Evolutionary conservation across 441 rosid species (phyloP).

Genomic region (Arabidopsis lyrata): DNA sequence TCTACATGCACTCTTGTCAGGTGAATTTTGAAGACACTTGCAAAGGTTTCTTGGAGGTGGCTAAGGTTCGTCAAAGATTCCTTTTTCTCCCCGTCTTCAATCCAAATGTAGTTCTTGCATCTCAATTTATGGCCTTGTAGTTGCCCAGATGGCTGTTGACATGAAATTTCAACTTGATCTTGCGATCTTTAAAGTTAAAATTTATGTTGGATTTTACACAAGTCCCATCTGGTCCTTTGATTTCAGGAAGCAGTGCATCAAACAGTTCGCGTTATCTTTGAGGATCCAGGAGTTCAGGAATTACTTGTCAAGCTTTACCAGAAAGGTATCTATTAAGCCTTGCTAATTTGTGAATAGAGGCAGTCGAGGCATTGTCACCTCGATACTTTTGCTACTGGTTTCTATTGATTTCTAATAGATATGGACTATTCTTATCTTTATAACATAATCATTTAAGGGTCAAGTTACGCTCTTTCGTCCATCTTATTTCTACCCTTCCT

Average conservation of each 20-base stretch:
- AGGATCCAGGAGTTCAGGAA: conserved; percentile 99
- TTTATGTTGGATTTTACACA: conserved; percentile 12
- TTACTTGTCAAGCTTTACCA: conserved; percentile 95
- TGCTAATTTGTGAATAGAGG: conserved; percentile 16
- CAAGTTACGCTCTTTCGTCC: neutral
- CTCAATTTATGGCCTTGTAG: conserved; percentile 11
- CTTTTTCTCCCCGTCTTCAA: conserved; percentile 1
- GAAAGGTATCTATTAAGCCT: conserved; percentile 61
- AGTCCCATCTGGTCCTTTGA: conserved; percentile 28
- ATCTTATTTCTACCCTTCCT: neutral
- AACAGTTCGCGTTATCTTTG: conserved; percentile 93
- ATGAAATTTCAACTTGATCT: conserved; percentile 20
- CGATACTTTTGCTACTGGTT: conserved; percentile 8
- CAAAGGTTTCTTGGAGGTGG: conserved; percentile 99
- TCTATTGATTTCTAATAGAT: conserved; percentile 13
- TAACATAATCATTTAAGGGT: conserved; percentile 10
- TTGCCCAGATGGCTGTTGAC: conserved; percentile 29
- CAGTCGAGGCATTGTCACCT: conserved; percentile 8
- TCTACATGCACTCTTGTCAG: conserved; percentile 45
- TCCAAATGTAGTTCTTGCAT: conserved; percentile 4
- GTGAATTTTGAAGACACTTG: conserved; percentile 99
- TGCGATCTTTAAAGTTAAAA: conserved; percentile 2
- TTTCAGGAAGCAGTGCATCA: conserved; percentile 93
- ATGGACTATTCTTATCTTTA: conserved; percentile 7
- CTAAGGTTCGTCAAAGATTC: conserved; percentile 65